Base-by-base conservation (phyloP, 495 filamentous ascomycete species). In the Xylaria bambusicola region DNA sequence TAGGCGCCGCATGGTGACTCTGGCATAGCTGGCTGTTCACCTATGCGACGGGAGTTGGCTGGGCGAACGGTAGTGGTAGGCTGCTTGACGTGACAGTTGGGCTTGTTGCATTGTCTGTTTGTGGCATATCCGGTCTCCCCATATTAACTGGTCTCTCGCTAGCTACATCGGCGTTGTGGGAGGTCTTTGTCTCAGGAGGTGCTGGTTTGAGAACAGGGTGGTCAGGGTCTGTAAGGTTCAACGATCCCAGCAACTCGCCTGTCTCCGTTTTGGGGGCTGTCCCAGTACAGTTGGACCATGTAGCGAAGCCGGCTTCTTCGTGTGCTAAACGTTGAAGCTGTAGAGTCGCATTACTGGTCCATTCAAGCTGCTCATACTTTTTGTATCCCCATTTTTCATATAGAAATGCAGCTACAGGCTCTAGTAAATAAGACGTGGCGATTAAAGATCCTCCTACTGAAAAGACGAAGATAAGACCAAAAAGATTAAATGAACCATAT, bases 321-420 rank as follows among this genome's bases (percentile, higher is more conserved):
- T 64, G 57, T 15, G 50, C 62, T 29, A 61, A 47, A 15, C 62
- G 62, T 21, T 64, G 57, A 0, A 64, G 57, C 35, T 64, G 62
- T 15, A 64, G 44, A 12, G 50, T 55, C 8, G 29, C 49, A 33
- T 59, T 56, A 2, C 47, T 41, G 9, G 35, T 29, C 62, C 62
- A 64, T 38, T 64, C 62, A 1, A 64, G 56, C 9, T 42, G 29
- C 17, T 10, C 10, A 23, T 62, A 62, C 13, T 26, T 27, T 9
- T 42, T 54, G 20, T 57, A 33, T 0, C 29, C 35, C 4, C 36
- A 20, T 1, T 26, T 1, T 6, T 31, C 42, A 4, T 33, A 26
- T 1, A 58, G 41, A 8, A 9, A 49, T 0, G 53, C 15, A 2
- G 36, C 23, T 2, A 58, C 9, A 0, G 61, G 61, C 23, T 63